Conservation (phyloP, 2,329 filamentous ascomycete species). For the Leptodontidium sp. region DNA sequence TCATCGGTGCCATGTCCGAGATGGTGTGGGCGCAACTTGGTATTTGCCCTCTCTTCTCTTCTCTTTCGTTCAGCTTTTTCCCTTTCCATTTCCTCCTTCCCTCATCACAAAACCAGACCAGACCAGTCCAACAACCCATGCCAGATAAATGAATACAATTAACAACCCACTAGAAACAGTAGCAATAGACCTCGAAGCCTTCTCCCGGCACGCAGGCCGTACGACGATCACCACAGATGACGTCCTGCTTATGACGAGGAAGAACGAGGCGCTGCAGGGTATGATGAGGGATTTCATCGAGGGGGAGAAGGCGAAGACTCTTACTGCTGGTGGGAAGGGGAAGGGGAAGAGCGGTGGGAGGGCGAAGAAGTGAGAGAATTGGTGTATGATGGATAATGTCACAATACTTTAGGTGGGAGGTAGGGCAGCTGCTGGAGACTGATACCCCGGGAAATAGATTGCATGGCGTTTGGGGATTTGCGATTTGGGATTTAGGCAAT, state of each 20-base stretch:
- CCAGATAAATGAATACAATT: too few species aligned
- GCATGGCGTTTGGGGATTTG: too few species aligned
- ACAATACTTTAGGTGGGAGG: not conserved
- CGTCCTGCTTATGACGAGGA: constrained; percentile 83
- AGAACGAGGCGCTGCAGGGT: constrained; percentile 84
- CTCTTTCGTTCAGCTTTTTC: not conserved
- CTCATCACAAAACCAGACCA: too few species aligned
- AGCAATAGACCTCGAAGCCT: constrained; percentile 68
- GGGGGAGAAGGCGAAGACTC: constrained; percentile 55
- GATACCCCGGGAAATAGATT: too few species aligned
- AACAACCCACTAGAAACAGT: constrained; percentile 55
- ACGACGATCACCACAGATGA: constrained; percentile 84
- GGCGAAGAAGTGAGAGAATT: not conserved
- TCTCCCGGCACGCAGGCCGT: constrained; percentile 81
- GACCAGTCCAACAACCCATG: too few species aligned
- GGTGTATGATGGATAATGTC: not conserved
- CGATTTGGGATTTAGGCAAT: too few species aligned
- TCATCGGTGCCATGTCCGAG: constrained; percentile 85
- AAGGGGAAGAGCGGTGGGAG: constrained; percentile 18
- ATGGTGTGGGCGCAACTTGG: constrained; percentile 89
- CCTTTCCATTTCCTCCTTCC: too few species aligned
- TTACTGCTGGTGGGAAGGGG: constrained; percentile 21
- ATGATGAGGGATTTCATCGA: constrained; percentile 78
- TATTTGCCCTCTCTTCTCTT: constrained; percentile 50
- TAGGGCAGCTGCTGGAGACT: not conserved